These are phyloP conservation scores for Noccaea bulbosa DNA, from an alignment of 345 rosid genomes.

Conservation along the genomic window DNA sequence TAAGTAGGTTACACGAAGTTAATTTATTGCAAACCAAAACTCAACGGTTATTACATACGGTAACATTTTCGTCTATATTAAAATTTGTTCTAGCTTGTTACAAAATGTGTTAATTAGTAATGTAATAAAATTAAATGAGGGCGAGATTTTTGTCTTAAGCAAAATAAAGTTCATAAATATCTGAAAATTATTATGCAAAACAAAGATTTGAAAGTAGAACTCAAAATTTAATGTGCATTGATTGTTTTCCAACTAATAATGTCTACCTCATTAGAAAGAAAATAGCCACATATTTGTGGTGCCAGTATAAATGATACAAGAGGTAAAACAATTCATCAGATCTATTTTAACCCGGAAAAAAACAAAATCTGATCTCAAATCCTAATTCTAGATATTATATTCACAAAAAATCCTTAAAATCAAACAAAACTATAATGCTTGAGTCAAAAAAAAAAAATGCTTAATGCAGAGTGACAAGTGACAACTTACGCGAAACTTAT, in stretches of 20 bases:
- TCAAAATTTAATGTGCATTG: slow-evolving; percentile 10
- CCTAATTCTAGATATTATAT: neutral
- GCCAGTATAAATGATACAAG: neutral
- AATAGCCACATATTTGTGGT: neutral
- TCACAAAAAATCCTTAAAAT: neutral
- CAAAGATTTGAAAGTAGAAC: neutral
- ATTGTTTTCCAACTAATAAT: slow-evolving; percentile 27
- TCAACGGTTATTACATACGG: slow-evolving; percentile 29
- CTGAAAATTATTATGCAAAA: neutral
- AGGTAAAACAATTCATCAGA: neutral
- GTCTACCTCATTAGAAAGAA: slow-evolving; percentile 2
- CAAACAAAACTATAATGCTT: neutral
- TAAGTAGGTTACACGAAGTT: slow-evolving; percentile 38
- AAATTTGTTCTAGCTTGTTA: slow-evolving; percentile 24
- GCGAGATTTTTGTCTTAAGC: slow-evolving; percentile 10
- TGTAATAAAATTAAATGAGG: neutral
- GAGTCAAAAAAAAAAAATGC: neutral
- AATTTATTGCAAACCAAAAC: slow-evolving; percentile 32
- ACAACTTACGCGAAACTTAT: slow-evolving; percentile 22
- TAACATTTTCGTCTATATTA: slow-evolving; percentile 31
- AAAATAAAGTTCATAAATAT: neutral
- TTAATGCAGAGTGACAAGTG: slow-evolving; percentile 10
- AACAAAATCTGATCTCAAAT: neutral
- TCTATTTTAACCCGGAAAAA: too few species aligned
- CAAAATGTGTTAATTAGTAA: slow-evolving; percentile 6